These are phyloP conservation scores for Tothia fuscella DNA, from an alignment of 2,329 filamentous ascomycete species.

Conservation along the genomic window DNA sequence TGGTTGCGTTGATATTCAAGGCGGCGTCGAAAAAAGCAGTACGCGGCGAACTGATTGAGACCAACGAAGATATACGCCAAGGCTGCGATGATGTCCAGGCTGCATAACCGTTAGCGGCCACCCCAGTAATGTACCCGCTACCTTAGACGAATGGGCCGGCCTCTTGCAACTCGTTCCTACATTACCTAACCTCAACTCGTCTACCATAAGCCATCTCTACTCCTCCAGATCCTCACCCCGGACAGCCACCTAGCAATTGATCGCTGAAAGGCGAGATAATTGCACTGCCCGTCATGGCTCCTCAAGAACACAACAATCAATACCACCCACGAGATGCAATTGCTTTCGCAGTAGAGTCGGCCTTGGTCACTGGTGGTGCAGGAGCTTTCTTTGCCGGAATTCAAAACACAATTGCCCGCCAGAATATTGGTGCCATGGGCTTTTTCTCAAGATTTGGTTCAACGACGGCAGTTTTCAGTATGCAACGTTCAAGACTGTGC, in stretches of 20 bases:
- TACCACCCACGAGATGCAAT: constrained; percentile 12
- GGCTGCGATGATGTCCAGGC: too few relatives aligned
- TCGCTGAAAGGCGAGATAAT: too few relatives aligned
- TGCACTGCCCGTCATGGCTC: too few relatives aligned
- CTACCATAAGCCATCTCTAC: neutral
- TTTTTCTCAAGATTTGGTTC: constrained; percentile 69
- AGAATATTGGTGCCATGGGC: constrained; percentile 69
- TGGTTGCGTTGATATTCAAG: too few relatives aligned
- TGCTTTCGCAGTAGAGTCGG: constrained; percentile 1
- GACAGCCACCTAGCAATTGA: too few relatives aligned
- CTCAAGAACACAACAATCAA: constrained; percentile 4
- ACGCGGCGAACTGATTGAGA: too few relatives aligned
- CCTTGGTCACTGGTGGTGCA: constrained; percentile 3
- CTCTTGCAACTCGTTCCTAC: neutral
- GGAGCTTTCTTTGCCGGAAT: constrained; percentile 34
- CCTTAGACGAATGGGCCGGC: too few relatives aligned
- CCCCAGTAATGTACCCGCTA: too few relatives aligned
- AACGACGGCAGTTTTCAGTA: constrained; percentile 59
- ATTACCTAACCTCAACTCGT: neutral
- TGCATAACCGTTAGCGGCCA: too few relatives aligned
- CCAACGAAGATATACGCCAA: too few relatives aligned
- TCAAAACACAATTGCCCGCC: constrained; percentile 74
- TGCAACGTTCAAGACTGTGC: constrained; percentile 15
- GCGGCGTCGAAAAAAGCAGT: too few relatives aligned
- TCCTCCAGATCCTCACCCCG: neutral